A percentile compares a stretch with the other conserved stretches of the same genome.
These are phyloP conservation scores for Ceratocystis eucalypticola DNA, from an alignment of 2,329 filamentous ascomycete species.

Conservation along the genomic window DNA sequence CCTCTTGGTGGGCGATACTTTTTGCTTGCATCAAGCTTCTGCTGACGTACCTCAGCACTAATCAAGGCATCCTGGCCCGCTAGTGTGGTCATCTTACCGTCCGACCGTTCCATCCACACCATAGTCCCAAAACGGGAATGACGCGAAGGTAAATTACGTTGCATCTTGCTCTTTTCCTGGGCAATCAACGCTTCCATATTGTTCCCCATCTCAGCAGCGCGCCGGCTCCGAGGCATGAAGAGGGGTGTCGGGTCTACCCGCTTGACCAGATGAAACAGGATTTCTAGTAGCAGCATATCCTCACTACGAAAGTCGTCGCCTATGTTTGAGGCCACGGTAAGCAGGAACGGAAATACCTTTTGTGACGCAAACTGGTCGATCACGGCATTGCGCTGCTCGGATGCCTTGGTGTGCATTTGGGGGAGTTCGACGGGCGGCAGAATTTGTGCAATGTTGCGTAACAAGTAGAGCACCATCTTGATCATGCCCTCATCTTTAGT, in stretches of 20 bases:
- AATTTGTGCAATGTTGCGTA: constrained; percentile 82
- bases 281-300: constrained; percentile 80
- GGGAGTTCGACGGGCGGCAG: constrained; percentile 59
- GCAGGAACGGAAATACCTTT: constrained; percentile 71
- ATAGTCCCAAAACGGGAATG: constrained; percentile 95
- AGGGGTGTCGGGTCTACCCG: constrained; percentile 72
- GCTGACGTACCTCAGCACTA: constrained; percentile 56
- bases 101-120: constrained; percentile 86
- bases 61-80: constrained; percentile 78
- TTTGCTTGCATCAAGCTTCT: constrained; percentile 84
- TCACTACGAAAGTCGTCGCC: constrained; percentile 85
- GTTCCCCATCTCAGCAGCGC: constrained; percentile 52
- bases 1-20: constrained; percentile 72
- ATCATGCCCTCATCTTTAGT: constrained; percentile 82
- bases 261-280: constrained; percentile 84
- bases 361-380: constrained; percentile 85
- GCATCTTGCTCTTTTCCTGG: constrained; percentile 73
- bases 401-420: constrained; percentile 58
- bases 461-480: constrained; percentile 74
- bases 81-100: constrained; percentile 70
- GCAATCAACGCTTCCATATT: constrained; percentile 63
- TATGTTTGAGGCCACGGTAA: constrained; percentile 84
- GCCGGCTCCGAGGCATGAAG: constrained; percentile 67
- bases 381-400: constrained; percentile 67
- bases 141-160: constrained; percentile 63